Evolutionary conservation across 2,329 filamentous ascomycete genomes (phyloP).

Genomic region (Rhynchosporium graminicola): DNA sequence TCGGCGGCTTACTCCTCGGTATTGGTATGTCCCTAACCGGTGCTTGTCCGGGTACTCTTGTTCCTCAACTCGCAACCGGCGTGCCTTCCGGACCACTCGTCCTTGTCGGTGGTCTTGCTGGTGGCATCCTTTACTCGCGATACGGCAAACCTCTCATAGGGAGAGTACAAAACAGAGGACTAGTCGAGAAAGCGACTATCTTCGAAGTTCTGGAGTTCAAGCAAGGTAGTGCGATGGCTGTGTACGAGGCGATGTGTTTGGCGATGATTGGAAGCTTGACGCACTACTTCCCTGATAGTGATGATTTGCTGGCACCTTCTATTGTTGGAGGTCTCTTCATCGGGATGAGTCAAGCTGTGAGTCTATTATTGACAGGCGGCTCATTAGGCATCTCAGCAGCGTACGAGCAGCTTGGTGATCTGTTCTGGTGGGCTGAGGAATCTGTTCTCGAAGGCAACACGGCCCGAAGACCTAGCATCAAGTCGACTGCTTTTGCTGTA

Average conservation of each 20-base stretch:
- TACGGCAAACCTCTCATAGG: slow-evolving; percentile 11
- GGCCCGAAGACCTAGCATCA: slow-evolving; percentile 17
- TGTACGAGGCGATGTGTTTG: slow-evolving; percentile 31
- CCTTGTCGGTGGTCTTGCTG: slow-evolving; percentile 55
- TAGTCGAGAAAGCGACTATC: slow-evolving; percentile 27
- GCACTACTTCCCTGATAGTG: slow-evolving; percentile 16
- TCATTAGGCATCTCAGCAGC: slow-evolving; percentile 62
- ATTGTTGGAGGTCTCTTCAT: slow-evolving; percentile 58
- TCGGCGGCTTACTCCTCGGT: slow-evolving; percentile 63
- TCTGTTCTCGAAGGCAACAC: slow-evolving; percentile 4
- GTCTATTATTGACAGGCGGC: slow-evolving; percentile 52
- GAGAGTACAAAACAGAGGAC: background rate
- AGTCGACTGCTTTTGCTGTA: slow-evolving; percentile 50
- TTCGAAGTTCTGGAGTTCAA: slow-evolving; percentile 24
- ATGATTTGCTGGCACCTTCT: slow-evolving; percentile 25
- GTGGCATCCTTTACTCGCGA: slow-evolving; percentile 51
- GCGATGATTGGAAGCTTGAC: slow-evolving; percentile 17
- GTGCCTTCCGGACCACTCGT: slow-evolving; percentile 43
- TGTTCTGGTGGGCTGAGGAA: slow-evolving; percentile 45
- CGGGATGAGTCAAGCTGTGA: slow-evolving; percentile 57
- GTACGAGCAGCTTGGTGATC: slow-evolving; percentile 61
- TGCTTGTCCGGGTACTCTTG: slow-evolving; percentile 64
- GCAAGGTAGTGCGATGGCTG: slow-evolving; percentile 16
- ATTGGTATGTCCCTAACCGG: slow-evolving; percentile 67
- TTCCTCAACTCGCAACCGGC: slow-evolving; percentile 53